Evolutionary conservation across 2,329 filamentous ascomycete genomes (phyloP).

Genomic region (Sarocladiaceae sp.): DNA sequence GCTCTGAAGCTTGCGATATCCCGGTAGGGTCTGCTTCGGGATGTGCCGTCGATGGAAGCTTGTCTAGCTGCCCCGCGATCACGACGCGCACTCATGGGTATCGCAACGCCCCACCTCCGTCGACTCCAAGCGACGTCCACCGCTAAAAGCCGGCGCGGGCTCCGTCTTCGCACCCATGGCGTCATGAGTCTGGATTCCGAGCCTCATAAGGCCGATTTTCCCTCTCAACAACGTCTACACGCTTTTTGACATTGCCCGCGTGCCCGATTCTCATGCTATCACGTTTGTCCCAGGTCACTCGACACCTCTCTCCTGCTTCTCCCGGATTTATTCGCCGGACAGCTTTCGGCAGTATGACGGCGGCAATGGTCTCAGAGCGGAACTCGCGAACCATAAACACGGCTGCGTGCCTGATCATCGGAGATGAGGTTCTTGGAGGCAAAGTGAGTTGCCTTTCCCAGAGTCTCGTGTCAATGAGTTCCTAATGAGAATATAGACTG

Average conservation of each 20-base stretch:
- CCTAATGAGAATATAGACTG: too few species aligned
- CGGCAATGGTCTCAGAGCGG: slow-evolving; percentile 37
- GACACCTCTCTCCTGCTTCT: slow-evolving; percentile 54
- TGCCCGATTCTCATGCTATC: slow-evolving; percentile 63
- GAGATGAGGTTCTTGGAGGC: slow-evolving; percentile 92
- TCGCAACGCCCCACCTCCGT: not conserved
- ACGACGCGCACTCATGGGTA: not conserved
- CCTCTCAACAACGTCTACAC: not conserved
- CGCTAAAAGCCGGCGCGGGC: not conserved
- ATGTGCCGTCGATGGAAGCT: not conserved
- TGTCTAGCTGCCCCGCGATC: not conserved
- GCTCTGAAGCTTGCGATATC: too few species aligned
- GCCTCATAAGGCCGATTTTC: not conserved
- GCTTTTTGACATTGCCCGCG: not conserved
- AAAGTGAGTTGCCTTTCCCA: slow-evolving; percentile 57
- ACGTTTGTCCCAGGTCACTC: slow-evolving; percentile 67
- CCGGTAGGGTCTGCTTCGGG: not conserved
- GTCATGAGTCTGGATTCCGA: slow-evolving; percentile 2
- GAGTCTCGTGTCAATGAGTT: too few species aligned
- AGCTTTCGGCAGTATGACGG: slow-evolving; percentile 35
- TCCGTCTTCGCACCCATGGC: slow-evolving; percentile 7
- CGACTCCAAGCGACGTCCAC: not conserved
- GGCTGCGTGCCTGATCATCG: slow-evolving; percentile 89
- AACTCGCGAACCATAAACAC: slow-evolving; percentile 73
- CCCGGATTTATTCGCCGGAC: slow-evolving; percentile 19